phyloP scores from a whole-genome alignment of 352 stramenopile species.

The Pythium chondricola region DNA sequence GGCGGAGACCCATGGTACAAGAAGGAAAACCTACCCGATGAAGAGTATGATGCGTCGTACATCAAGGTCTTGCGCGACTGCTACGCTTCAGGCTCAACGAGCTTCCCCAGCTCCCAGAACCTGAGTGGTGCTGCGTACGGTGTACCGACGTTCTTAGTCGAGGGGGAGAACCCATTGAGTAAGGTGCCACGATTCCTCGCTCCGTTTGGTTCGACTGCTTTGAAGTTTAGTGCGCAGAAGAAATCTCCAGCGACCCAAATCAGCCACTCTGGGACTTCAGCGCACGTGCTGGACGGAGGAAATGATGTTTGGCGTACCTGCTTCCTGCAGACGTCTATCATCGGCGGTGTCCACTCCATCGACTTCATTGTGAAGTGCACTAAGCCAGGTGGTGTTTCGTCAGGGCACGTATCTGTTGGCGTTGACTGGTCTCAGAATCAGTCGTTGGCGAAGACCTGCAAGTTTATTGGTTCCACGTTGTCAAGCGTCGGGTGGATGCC shows the following conservation, averaged over 20 bases:
- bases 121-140: slow-evolving; percentile 78
- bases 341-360: slow-evolving; percentile 63
- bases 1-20: slow-evolving; percentile 87
- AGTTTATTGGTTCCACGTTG: slow-evolving; percentile 6
- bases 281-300: slow-evolving; percentile 35
- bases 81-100: slow-evolving; percentile 76
- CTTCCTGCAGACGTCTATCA: slow-evolving; percentile 49
- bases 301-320: slow-evolving; percentile 52
- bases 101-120: slow-evolving; percentile 84
- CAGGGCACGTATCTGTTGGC: slow-evolving; percentile 72
- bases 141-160: slow-evolving; percentile 79
- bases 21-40: slow-evolving; percentile 80
- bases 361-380: slow-evolving; percentile 79
- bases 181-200: slow-evolving; percentile 57
- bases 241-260: slow-evolving; percentile 56
- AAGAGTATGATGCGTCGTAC: slow-evolving; percentile 83
- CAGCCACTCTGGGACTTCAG: slow-evolving; percentile 69
- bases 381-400: slow-evolving; percentile 48
- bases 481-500: slow-evolving; percentile 82
- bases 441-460: neutral
- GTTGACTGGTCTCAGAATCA: slow-evolving; percentile 41
- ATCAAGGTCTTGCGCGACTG: slow-evolving; percentile 85
- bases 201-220: slow-evolving; percentile 37
- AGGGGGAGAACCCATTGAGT: slow-evolving; percentile 63
- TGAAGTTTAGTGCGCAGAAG: slow-evolving; percentile 63